Evolutionary conservation across 768 basidiomycete species (phyloP).

Genomic region (Lactifluus echinatus): DNA sequence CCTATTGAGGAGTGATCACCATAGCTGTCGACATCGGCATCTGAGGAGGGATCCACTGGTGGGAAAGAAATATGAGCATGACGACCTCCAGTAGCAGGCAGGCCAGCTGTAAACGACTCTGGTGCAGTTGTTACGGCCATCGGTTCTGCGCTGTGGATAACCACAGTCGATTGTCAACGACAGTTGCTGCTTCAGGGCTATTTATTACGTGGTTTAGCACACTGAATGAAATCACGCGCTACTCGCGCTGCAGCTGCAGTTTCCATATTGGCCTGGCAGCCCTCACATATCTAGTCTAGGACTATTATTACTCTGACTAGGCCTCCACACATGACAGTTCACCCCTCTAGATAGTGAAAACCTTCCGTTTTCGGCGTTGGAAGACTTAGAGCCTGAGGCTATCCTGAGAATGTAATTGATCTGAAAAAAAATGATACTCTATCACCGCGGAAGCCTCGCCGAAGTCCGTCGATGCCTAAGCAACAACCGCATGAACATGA

Average conservation of each 20-base stretch:
- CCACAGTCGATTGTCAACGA: background rate
- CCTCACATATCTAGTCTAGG: too few relatives aligned
- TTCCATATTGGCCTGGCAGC: too few relatives aligned
- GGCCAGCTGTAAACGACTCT: slow-evolving; percentile 21
- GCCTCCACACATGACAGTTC: too few relatives aligned
- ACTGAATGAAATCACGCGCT: background rate
- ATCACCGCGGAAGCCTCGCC: slow-evolving; percentile 47
- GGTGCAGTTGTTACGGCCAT: slow-evolving; percentile 2
- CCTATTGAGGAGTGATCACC: slow-evolving; percentile 21
- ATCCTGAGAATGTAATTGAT: too few relatives aligned
- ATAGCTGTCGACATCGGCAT: slow-evolving; percentile 3
- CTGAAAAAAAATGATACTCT: background rate
- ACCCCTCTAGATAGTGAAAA: too few relatives aligned
- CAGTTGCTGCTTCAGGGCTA: too few relatives aligned
- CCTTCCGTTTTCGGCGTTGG: too few relatives aligned
- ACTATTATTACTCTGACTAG: too few relatives aligned
- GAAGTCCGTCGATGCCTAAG: slow-evolving; percentile 46
- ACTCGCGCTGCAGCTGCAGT: too few relatives aligned
- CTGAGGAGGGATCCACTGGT: slow-evolving; percentile 13
- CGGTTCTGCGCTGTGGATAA: background rate
- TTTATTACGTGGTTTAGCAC: too few relatives aligned
- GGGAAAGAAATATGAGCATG: slow-evolving; percentile 31
- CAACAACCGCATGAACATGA: slow-evolving; percentile 71
- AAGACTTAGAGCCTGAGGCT: too few relatives aligned
- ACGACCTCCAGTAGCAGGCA: slow-evolving; percentile 21